Percentiles rank a stretch among this genome's conserved stretches.
Evolutionary conservation across 768 basidiomycete genomes (phyloP).

Genomic region (Russula virescens): DNA sequence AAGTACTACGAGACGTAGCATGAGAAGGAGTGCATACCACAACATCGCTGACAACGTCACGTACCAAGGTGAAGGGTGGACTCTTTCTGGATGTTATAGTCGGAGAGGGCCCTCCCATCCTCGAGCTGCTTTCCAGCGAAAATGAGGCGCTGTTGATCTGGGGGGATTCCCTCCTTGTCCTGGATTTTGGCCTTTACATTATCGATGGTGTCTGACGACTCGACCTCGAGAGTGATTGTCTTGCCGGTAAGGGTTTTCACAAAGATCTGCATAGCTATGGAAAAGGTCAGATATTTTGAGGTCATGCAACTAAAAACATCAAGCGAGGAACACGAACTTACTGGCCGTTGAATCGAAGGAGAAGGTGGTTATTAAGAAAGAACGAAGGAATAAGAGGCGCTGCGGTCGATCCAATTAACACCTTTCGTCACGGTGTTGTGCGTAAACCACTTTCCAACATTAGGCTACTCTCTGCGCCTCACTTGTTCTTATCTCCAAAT

Average conservation of each 20-base stretch:
- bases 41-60: slow-evolving; percentile 10
- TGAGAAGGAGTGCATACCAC: neutral
- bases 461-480: neutral
- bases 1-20: too few relatives aligned
- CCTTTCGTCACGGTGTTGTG: neutral
- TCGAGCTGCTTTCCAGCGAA: slow-evolving; percentile 48
- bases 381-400: too few relatives aligned
- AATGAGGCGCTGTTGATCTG: slow-evolving; percentile 33
- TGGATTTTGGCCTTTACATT: neutral
- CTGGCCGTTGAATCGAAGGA: neutral
- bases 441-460: neutral
- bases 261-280: too few relatives aligned
- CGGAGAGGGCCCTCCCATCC: slow-evolving; percentile 43
- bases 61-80: too few relatives aligned
- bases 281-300: too few relatives aligned
- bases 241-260: too few relatives aligned
- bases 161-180: neutral
- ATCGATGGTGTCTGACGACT: neutral
- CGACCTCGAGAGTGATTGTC: slow-evolving; percentile 31
- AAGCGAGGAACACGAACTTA: too few relatives aligned
- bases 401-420: too few relatives aligned
- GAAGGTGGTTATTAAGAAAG: slow-evolving; percentile 13
- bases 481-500: too few relatives aligned
- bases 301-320: too few relatives aligned
- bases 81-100: slow-evolving; percentile 34